Conservation (phyloP, 2,329 filamentous ascomycete genomes). For the Penicillium palitans region DNA sequence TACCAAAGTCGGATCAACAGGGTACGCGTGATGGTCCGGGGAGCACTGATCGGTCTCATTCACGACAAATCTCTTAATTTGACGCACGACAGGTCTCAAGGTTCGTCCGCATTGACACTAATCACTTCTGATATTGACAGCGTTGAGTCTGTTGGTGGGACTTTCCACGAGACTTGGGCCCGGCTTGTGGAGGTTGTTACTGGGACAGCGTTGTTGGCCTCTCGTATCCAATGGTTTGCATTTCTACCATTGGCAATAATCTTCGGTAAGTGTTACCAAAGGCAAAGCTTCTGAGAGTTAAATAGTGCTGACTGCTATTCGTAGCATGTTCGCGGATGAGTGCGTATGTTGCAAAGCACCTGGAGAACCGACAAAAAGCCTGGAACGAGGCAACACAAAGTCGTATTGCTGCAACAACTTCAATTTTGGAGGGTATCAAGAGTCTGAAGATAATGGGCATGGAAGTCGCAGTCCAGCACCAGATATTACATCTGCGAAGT, state of each 20-base stretch:
- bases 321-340: constrained; percentile 8
- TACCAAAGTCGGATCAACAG: constrained; percentile 5
- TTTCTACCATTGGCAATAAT: not conserved
- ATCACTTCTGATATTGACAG: not conserved
- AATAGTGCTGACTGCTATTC: not conserved
- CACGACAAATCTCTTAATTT: not conserved
- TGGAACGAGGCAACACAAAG: constrained; percentile 4
- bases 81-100: not conserved
- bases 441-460: constrained; percentile 8
- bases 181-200: not conserved
- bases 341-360: constrained; percentile 8
- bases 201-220: not conserved
- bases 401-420: constrained; percentile 1
- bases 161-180: not conserved
- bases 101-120: not conserved
- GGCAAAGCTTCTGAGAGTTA: not conserved
- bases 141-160: not conserved
- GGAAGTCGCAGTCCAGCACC: not conserved
- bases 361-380: not conserved
- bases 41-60: constrained; percentile 8
- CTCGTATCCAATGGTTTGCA: not conserved
- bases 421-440: constrained; percentile 1
- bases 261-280: not conserved
- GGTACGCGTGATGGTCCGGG: constrained; percentile 6
- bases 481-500: not conserved